Evolutionary conservation across 768 basidiomycete genomes (phyloP), one percentile per base, ranked within the genome.

Genomic region (Tricholoma saponaceum): DNA sequence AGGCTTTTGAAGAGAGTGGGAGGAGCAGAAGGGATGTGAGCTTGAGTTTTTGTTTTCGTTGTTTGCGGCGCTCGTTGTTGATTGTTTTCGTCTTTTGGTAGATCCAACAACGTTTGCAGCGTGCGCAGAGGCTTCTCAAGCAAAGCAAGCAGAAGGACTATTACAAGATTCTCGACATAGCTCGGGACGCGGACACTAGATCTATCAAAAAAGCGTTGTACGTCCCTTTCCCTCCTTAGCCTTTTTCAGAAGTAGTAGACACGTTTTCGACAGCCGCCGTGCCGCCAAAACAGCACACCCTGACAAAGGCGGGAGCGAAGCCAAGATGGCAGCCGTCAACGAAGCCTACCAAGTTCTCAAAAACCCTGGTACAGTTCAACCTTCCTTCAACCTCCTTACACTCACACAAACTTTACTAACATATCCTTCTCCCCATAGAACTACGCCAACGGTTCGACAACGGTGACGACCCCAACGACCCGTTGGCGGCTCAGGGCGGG

Each of bases 381-480:
- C 41, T 46, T 14, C 33, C 26, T 22, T 26, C 3, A 23, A 13
- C 23, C 32, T 22, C 33, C 26, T 13, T 28, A 13, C 13, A 39
- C 16, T 18, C 39, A 41, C 4, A 18, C 8, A n/a, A n/a, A n/a
- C n/a, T n/a, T n/a, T n/a, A n/a, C n/a, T n/a, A n/a, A n/a, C n/a
- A n/a, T n/a, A n/a, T n/a, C n/a, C n/a, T n/a, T n/a, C n/a, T 18
- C 18, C 9, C 23, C 8, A n/a, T 43, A 81, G 94, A 98, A 65
- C 84, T 98, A 9, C 84, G 92, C 18, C 79, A 81, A 55, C 84
- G 92, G 35, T 98, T 89, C 73, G 96, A 99, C 76, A 86, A 86
- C 53, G 96, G 96, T 44, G 95, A 97, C 61, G 96, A 98, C 71
- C 96, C 96, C 20, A 98, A 95, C 70, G 96, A 99, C 70, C 90